A percentile compares a stretch with the other conserved stretches of the same genome.
phyloP scores from a whole-genome alignment of 148 eudicot genomes.

The Simmondsia chinensis region DNA sequence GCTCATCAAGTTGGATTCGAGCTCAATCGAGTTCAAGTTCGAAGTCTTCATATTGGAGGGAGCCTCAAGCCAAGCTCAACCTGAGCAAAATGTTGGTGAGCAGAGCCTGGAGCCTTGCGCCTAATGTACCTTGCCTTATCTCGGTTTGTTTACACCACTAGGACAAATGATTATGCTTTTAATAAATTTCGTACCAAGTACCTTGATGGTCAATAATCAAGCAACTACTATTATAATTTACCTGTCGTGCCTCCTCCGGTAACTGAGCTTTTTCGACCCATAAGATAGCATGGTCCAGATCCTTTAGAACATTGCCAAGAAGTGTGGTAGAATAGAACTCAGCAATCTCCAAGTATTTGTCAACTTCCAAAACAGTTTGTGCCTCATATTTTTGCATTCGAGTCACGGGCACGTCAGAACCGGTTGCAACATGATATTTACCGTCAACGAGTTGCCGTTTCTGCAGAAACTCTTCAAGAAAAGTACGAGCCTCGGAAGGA shows the following conservation, averaged over 20 bases:
- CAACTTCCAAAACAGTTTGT: slow-evolving; percentile 27
- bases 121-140: too few species aligned
- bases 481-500: slow-evolving; percentile 29
- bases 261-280: slow-evolving; percentile 85
- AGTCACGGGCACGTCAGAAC: slow-evolving; percentile 9
- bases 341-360: slow-evolving; percentile 67
- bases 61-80: too few species aligned
- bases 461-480: slow-evolving; percentile 67
- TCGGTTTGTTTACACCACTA: not conserved
- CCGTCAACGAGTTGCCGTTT: slow-evolving; percentile 50
- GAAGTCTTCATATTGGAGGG: too few species aligned
- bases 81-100: too few species aligned
- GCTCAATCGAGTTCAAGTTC: too few species aligned
- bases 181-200: not conserved
- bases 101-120: too few species aligned
- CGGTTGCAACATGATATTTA: slow-evolving; percentile 20
- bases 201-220: not conserved
- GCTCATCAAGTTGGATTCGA: too few species aligned
- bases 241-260: slow-evolving; percentile 79
- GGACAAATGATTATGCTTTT: not conserved
- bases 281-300: slow-evolving; percentile 41
- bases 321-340: slow-evolving; percentile 65
- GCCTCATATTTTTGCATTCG: slow-evolving; percentile 10
- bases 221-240: slow-evolving; percentile 10
- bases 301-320: slow-evolving; percentile 32